Percentiles rank a stretch among this genome's conserved stretches.
Conservation (phyloP, 163 green algal genomes). For the Chlorella variabilis region DNA sequence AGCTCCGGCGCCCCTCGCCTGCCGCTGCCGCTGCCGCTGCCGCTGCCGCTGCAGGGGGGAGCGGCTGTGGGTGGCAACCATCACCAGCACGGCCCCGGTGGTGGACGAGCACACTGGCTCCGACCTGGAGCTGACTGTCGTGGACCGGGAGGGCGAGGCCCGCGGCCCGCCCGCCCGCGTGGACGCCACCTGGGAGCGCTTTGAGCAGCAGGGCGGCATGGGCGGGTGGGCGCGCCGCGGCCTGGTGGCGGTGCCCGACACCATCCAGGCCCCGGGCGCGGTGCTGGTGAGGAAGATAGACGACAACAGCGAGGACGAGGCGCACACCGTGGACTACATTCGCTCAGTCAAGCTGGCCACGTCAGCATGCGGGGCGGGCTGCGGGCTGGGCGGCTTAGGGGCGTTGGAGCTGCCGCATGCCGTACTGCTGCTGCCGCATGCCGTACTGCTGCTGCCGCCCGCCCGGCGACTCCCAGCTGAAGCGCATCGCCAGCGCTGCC, state of each 20-base stretch:
- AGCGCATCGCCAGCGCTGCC: no score
- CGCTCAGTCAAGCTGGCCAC: neutral
- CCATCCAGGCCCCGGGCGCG: neutral
- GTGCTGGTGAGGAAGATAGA: constrained; percentile 2
- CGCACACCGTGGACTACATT: constrained; percentile 1
- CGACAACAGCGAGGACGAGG: neutral
- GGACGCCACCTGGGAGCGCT: neutral
- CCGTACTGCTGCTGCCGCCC: no score
- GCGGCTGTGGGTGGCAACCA: constrained; percentile 4
- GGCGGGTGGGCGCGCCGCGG: neutral
- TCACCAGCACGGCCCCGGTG: neutral
- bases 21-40: no score
- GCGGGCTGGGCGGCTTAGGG: neutral
- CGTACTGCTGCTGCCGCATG: no score
- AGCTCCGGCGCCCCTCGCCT: no score
- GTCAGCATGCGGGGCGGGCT: neutral
- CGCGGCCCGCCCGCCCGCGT: neutral
- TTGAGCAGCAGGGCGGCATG: neutral
- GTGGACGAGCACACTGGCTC: neutral
- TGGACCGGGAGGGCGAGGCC: neutral
- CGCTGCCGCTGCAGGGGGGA: neutral
- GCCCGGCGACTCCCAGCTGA: no score
- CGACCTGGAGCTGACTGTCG: constrained; percentile 8
- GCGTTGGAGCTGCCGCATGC: no score
- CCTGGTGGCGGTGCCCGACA: neutral